These are phyloP conservation scores for Mycena floridula DNA, from an alignment of 768 basidiomycete genomes.

Conservation along the genomic window DNA sequence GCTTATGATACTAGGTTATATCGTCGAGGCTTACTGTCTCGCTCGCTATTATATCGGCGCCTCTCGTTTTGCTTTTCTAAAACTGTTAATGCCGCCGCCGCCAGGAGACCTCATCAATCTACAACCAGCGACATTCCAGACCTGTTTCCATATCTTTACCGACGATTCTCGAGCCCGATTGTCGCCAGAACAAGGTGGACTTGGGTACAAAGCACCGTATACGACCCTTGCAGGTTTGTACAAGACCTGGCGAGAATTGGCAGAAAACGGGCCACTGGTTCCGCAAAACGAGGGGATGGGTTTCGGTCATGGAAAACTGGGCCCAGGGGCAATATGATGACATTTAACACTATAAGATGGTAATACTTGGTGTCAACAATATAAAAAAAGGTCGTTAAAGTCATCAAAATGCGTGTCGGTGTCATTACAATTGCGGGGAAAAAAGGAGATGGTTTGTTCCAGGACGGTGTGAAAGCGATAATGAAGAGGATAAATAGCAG, in stretches of 20 bases:
- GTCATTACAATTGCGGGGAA: too few relatives aligned
- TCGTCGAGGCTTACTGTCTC: constrained; percentile 13
- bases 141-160: constrained; percentile 28
- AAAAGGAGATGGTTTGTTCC: too few relatives aligned
- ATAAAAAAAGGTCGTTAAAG: not conserved
- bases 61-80: not conserved
- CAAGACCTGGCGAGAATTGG: constrained; percentile 25
- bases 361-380: too few relatives aligned
- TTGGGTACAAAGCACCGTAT: constrained; percentile 26
- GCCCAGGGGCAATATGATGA: too few relatives aligned
- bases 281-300: not conserved
- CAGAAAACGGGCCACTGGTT: constrained; percentile 6
- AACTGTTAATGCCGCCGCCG: constrained; percentile 8
- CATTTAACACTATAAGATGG: too few relatives aligned
- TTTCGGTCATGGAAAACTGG: constrained; percentile 1
- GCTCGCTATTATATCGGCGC: constrained; percentile 5
- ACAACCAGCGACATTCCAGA: constrained; percentile 30
- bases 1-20: constrained; percentile 12
- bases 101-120: constrained; percentile 27
- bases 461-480: too few relatives aligned
- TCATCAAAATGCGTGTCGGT: not conserved
- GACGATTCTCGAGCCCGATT: constrained; percentile 32
- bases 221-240: constrained; percentile 27
- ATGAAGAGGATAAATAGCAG: not conserved
- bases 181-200: constrained; percentile 26